Evolutionary conservation across 2,329 filamentous ascomycete species (phyloP).

Genomic region (Orbilia oligospora): DNA sequence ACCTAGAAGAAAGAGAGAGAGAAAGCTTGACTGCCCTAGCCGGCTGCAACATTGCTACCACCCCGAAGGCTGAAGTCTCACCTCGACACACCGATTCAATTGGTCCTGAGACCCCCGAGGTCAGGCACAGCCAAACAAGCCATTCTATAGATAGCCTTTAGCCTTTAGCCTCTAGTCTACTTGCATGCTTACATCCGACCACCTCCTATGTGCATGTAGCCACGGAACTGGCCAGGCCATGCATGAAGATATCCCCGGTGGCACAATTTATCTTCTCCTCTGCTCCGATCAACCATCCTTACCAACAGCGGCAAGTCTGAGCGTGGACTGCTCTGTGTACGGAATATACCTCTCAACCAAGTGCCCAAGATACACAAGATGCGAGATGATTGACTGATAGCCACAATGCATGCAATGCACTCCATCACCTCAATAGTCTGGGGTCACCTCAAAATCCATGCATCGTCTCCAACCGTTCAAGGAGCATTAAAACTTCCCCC

Average conservation of each 20-base stretch:
- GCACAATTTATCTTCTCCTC: background rate
- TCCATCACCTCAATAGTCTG: background rate
- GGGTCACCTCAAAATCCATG: no score
- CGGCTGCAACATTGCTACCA: background rate
- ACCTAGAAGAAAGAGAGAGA: background rate
- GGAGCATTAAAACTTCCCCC: slow-evolving; percentile 18
- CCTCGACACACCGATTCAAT: slow-evolving; percentile 26
- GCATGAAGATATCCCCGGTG: background rate
- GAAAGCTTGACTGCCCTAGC: background rate
- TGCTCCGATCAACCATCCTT: background rate
- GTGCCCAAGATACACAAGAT: background rate
- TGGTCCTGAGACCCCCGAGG: slow-evolving; percentile 23
- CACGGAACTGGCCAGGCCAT: slow-evolving; percentile 22
- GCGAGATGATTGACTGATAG: slow-evolving; percentile 21
- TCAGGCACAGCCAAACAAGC: slow-evolving; percentile 14
- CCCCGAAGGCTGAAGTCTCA: slow-evolving; percentile 19
- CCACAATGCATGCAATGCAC: slow-evolving; percentile 13
- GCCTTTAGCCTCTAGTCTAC: background rate
- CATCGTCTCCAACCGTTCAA: slow-evolving; percentile 27
- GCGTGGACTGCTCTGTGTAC: background rate
- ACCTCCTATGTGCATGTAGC: no score
- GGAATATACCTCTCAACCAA: slow-evolving; percentile 13
- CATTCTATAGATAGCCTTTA: slow-evolving; percentile 21
- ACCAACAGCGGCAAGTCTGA: slow-evolving; percentile 21
- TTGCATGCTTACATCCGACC: background rate